These are phyloP conservation scores for Phytophthora sansomeana DNA, from an alignment of 352 stramenopile genomes.

Conservation along the genomic window DNA sequence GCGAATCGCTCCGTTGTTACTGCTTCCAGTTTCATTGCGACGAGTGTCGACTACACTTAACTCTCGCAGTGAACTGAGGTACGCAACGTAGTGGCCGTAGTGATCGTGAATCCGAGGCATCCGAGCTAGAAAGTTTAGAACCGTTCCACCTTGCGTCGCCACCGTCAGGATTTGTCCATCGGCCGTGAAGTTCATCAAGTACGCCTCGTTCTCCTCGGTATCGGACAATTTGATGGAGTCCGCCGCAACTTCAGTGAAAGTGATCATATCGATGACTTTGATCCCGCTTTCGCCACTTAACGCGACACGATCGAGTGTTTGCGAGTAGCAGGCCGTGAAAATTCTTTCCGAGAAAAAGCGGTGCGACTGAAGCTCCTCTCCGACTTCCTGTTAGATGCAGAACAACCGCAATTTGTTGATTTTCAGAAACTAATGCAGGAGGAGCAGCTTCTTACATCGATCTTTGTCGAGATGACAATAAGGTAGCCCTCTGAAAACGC, in stretches of 20 bases:
- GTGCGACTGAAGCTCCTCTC: slow-evolving; percentile 89
- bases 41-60: slow-evolving; percentile 87
- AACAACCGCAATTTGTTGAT: neutral
- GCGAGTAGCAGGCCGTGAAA: slow-evolving; percentile 83
- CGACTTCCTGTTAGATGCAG: slow-evolving; percentile 72
- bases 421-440: neutral
- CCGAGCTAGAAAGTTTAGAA: slow-evolving; percentile 94
- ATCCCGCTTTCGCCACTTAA: slow-evolving; percentile 90
- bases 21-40: slow-evolving; percentile 49
- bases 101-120: slow-evolving; percentile 92
- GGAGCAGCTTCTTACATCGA: slow-evolving; percentile 54
- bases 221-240: slow-evolving; percentile 90
- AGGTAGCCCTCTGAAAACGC: slow-evolving; percentile 94
- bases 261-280: slow-evolving; percentile 91
- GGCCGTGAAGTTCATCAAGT: slow-evolving; percentile 78
- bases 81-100: slow-evolving; percentile 91
- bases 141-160: slow-evolving; percentile 77
- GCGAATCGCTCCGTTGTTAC: slow-evolving; percentile 56
- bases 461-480: slow-evolving; percentile 94
- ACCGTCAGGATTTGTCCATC: slow-evolving; percentile 95
- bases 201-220: slow-evolving; percentile 82
- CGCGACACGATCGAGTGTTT: slow-evolving; percentile 79
- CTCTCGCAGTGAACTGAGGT: slow-evolving; percentile 92
- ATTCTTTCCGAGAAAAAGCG: slow-evolving; percentile 85
- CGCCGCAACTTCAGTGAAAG: slow-evolving; percentile 77